Evolutionary conservation across 2,329 filamentous ascomycete species (phyloP).

Genomic region (Whalleya microplaca): DNA sequence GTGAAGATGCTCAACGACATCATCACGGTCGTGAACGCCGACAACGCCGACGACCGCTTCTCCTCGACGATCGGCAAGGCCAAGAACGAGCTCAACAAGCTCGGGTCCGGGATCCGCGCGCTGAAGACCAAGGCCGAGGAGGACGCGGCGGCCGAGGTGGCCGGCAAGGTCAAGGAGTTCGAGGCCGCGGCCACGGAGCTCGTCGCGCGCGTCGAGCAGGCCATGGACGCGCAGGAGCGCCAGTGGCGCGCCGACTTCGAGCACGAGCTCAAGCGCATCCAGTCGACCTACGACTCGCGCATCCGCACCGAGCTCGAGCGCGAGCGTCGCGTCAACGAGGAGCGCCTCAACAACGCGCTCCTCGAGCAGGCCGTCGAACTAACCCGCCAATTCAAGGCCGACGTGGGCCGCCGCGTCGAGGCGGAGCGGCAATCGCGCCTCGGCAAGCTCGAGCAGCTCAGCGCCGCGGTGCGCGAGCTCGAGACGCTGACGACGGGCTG

Average conservation of each 20-base stretch:
- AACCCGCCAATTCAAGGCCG: conserved; percentile 80
- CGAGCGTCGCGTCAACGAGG: conserved; percentile 78
- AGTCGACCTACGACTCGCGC: conserved; percentile 77
- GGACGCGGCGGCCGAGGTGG: conserved; percentile 75
- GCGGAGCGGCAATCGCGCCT: conserved; percentile 84
- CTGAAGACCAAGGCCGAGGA: conserved; percentile 72
- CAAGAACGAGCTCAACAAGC: conserved; percentile 78
- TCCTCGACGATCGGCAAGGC: conserved; percentile 79
- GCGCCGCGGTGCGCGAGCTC: conserved; percentile 76
- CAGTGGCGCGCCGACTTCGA: conserved; percentile 88
- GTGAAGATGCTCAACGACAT: conserved; percentile 96
- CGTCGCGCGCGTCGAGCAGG: conserved; percentile 82
- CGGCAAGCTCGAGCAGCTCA: conserved; percentile 81
- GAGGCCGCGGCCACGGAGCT: conserved; percentile 86
- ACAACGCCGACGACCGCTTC: conserved; percentile 78
- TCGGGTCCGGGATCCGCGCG: conserved; percentile 76
- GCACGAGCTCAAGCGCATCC: conserved; percentile 79
- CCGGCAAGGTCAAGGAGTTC: conserved; percentile 74
- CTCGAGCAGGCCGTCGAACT: conserved; percentile 88
- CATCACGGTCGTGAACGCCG: conserved; percentile 89
- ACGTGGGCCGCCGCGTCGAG: conserved; percentile 83
- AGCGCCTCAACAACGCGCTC: conserved; percentile 81
- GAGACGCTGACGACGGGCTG: conserved; percentile 87
- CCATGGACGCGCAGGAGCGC: conserved; percentile 79
- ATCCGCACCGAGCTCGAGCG: conserved; percentile 78